Evolutionary conservation across 2,329 filamentous ascomycete genomes (phyloP).

Genomic region (Dothidotthia symphoricarpi): DNA sequence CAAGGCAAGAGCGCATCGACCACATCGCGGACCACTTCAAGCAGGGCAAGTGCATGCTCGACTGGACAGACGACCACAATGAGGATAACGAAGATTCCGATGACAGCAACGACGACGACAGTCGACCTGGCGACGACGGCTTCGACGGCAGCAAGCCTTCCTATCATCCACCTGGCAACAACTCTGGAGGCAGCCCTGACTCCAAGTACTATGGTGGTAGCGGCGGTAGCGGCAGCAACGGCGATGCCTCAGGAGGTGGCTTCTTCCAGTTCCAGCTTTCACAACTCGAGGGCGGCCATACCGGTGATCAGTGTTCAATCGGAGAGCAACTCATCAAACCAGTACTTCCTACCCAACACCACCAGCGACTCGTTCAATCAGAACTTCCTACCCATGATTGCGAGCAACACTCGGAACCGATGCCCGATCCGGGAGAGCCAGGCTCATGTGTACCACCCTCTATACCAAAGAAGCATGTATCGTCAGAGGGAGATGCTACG

Average conservation of each 20-base stretch:
- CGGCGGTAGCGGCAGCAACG: slow-evolving; percentile 12
- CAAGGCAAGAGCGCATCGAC: slow-evolving; percentile 39
- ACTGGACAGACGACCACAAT: slow-evolving; percentile 36
- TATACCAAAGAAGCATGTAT: slow-evolving; percentile 11
- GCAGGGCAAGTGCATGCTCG: slow-evolving; percentile 40
- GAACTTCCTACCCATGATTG: background rate
- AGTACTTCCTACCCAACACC: background rate
- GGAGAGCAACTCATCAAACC: slow-evolving; percentile 7
- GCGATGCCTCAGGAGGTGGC: slow-evolving; percentile 16
- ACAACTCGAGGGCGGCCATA: slow-evolving; percentile 15
- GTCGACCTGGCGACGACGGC: slow-evolving; percentile 26
- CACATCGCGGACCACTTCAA: slow-evolving; percentile 43
- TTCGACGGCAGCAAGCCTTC: slow-evolving; percentile 23
- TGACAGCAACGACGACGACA: slow-evolving; percentile 27
- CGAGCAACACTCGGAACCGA: background rate
- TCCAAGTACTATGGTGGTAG: slow-evolving; percentile 18
- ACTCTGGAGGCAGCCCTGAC: slow-evolving; percentile 18
- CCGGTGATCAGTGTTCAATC: slow-evolving; percentile 5
- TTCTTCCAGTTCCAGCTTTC: slow-evolving; percentile 38
- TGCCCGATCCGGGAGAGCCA: background rate
- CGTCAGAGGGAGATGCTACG: slow-evolving; percentile 18
- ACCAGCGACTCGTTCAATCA: slow-evolving; percentile 6
- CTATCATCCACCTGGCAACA: slow-evolving; percentile 18
- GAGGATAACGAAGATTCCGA: slow-evolving; percentile 23
- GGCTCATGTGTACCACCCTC: slow-evolving; percentile 3